Evolutionary conservation across 148 eudicot genomes (phyloP), one percentile per base, ranked within the genome.

Genomic region (Polygonum maritimum): DNA sequence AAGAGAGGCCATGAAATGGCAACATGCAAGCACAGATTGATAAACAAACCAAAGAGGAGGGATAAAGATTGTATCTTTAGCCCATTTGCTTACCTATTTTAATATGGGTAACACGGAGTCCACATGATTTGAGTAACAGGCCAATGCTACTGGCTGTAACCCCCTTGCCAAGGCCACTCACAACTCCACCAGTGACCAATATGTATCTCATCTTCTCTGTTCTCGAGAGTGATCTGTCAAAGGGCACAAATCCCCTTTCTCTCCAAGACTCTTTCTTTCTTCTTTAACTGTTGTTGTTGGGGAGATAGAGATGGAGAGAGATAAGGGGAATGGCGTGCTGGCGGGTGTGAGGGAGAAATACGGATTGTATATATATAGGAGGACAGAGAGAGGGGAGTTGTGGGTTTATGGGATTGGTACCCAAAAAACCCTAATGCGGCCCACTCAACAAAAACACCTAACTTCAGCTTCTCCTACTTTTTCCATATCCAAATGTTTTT

Each of bases 91-190:
- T 80, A 92, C 98, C 98, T 74, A 93, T 93, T 80, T 93, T 93
- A 81, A 93, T 93, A 76, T 95, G 85, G 75, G 98, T 92, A 78
- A 92, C 90, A 54, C 96, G 91, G 78, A 90, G 91, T 18, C 98
- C 98, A 71, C 93, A 93, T 57, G 93, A 86, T 82, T 93, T 89
- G 67, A 90, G 89, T 82, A 93, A 83, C 35, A 93, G 82, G 2
- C 98, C 98, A 87, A 93, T 86, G 86, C 98, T 93, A 83, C 98
- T 93, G 5, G 98, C 98, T 38, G 98, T 93, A 7, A 93, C 98
- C 15, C 98, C 98, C 81, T 93, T 93, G 0, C 98, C 98, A 0
- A 92, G 80, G 0, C 98, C 98, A 75, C 98, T 93, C 2, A 93
- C 98, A 13, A 93, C 98, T 14, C 98, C 98, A 22, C 98, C 98